Evolutionary conservation across 176 grass and related monocot genomes (phyloP).

Genomic region (Phoenix roebelenii): DNA sequence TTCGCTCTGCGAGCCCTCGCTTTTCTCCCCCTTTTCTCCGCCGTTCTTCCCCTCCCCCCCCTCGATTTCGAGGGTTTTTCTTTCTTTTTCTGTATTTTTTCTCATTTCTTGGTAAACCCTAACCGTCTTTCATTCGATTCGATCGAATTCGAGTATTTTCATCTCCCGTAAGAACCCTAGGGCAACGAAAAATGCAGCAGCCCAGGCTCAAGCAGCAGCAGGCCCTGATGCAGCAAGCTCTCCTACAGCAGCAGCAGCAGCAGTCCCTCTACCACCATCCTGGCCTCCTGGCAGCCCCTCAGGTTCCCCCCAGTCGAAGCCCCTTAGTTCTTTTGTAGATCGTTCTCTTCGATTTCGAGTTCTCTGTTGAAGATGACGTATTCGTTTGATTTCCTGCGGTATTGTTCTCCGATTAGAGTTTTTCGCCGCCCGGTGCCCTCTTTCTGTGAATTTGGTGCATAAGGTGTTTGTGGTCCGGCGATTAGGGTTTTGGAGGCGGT

Average conservation of each 20-base stretch:
- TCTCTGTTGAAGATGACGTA: conserved; percentile 1
- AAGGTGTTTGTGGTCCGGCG: too few species aligned
- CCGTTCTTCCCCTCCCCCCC: background rate
- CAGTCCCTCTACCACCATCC: conserved; percentile 68
- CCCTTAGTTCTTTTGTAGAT: background rate
- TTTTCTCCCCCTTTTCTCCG: background rate
- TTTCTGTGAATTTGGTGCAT: too few species aligned
- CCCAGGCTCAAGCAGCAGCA: conserved; percentile 67
- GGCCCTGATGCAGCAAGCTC: conserved; percentile 10
- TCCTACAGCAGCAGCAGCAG: conserved; percentile 50
- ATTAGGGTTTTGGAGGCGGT: too few species aligned
- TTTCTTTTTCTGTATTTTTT: conserved; percentile 3
- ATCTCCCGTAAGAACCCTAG: conserved; percentile 14
- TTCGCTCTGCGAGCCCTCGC: background rate
- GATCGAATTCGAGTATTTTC: background rate
- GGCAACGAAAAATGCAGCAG: conserved; percentile 44
- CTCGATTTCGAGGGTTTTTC: conserved; percentile 42
- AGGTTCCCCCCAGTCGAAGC: conserved; percentile 26
- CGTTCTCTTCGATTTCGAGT: background rate
- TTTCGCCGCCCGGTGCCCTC: too few species aligned
- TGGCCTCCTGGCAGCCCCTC: conserved; percentile 71
- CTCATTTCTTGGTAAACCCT: conserved; percentile 13
- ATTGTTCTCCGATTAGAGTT: too few species aligned
- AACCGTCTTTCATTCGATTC: background rate
- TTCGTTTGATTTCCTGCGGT: background rate